Base-by-base conservation (phyloP, 2,329 filamentous ascomycete genomes). In the Aspergillus fijiensis region DNA sequence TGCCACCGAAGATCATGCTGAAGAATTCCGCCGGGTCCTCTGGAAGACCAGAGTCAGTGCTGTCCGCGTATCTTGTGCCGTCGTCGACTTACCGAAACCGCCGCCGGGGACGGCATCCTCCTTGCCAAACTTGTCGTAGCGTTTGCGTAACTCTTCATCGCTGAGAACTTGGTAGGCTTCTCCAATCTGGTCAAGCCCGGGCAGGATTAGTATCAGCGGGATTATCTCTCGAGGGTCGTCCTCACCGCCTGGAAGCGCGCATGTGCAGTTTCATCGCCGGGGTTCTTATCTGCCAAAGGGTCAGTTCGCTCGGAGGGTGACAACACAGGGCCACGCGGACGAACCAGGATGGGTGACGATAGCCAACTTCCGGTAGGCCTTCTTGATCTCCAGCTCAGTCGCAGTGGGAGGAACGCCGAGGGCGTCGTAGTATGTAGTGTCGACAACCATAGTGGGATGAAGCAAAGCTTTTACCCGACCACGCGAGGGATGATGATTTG, bases 91-190 rank as follows among this genome's bases (percentile, higher is more conserved):
- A 84, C 91, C 91, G 76, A 99, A 99, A 63, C 95, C 95, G 70
- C 92, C 90, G 69, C 88, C 87, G 0, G 95, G 95, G 73, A 94
- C 91, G 5, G 95, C 93, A 67, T 91, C 87, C 71, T 99, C 95
- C 79, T 98, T 98, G 75, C 95, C 95, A 82, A 88, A 94, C 78
- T 96, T 96, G 79, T 99, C 95, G 81, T 99, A 99, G 72, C 91
- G 89, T 71, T 89, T 91, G 70, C 95, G 89, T 64, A 98, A 84
- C 61, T 96, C 89, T 67, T 88, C 83, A 74, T 97, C 90, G 72
- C 90, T 95, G 64, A 99, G 87, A 54, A 99, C 79, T 70, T 89
- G 87, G 72, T 89, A 89, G 61, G 87, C 87, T 76, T 89, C 87
- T 61, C 87, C 87, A 64, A 89, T 87, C 83, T 86, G 1, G 70